Percentiles rank a stretch among this genome's conserved stretches.
phyloP scores from a whole-genome alignment of 306 rosid genomes.

The Prinsepia uniflora region DNA sequence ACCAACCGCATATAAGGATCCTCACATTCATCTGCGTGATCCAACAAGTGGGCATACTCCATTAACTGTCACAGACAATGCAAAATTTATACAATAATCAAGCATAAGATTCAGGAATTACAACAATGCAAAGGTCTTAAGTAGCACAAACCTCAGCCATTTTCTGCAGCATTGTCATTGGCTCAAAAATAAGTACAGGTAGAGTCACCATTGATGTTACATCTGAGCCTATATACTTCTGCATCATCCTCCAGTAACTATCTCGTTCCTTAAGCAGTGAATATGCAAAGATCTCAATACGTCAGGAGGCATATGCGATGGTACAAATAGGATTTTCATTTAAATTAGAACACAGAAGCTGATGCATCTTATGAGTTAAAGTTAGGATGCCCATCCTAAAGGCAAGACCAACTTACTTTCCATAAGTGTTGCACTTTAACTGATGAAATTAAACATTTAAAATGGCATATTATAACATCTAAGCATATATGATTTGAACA shows the following conservation, averaged over 20 bases:
- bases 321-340: not conserved
- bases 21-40: slow-evolving; percentile 76
- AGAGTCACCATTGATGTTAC: slow-evolving; percentile 85
- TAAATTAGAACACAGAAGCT: not conserved
- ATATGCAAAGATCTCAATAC: slow-evolving; percentile 14
- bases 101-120: slow-evolving; percentile 9
- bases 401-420: not conserved
- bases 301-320: slow-evolving; percentile 13
- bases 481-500: not conserved
- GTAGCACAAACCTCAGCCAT: slow-evolving; percentile 74
- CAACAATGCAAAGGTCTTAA: slow-evolving; percentile 4
- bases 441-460: slow-evolving; percentile 2
- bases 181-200: slow-evolving; percentile 87
- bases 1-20: slow-evolving; percentile 81
- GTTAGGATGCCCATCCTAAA: not conserved
- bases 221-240: slow-evolving; percentile 75
- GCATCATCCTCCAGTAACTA: slow-evolving; percentile 98
- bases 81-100: slow-evolving; percentile 15
- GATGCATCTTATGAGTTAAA: not conserved
- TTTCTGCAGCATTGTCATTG: slow-evolving; percentile 96
- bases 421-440: not conserved
- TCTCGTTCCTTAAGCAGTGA: slow-evolving; percentile 63
- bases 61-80: slow-evolving; percentile 55
- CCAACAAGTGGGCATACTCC: slow-evolving; percentile 86
- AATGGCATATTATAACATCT: not conserved